phyloP scores from a whole-genome alignment of 352 stramenopile species.

The Phytophthora sp. region DNA sequence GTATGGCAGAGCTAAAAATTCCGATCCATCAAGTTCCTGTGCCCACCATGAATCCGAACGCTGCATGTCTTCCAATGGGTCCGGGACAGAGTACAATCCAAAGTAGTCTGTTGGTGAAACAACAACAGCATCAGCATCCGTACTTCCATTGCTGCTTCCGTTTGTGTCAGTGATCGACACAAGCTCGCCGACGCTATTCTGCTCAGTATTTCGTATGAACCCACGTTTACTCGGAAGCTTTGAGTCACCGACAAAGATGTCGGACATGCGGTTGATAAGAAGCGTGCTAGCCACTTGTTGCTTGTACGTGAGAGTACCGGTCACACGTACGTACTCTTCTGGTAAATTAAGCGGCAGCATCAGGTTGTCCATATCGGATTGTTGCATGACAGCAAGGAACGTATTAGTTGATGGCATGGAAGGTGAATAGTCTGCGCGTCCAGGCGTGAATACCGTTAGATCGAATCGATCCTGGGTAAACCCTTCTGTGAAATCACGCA shows the following conservation, averaged over 20 bases:
- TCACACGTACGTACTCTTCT: conserved; percentile 57
- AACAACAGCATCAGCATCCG: conserved; percentile 19
- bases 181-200: conserved; percentile 55
- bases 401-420: conserved; percentile 59
- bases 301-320: conserved; percentile 57
- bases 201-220: conserved; percentile 66
- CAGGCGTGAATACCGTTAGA: conserved; percentile 90
- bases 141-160: conserved; percentile 17
- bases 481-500: conserved; percentile 89
- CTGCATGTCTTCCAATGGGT: conserved; percentile 45
- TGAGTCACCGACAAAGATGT: conserved; percentile 93
- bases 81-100: conserved; percentile 48
- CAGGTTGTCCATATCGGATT: conserved; percentile 76
- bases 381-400: conserved; percentile 87
- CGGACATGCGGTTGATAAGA: conserved; percentile 92
- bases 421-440: conserved; percentile 70
- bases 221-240: conserved; percentile 50
- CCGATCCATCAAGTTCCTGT: conserved; percentile 57
- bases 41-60: conserved; percentile 79
- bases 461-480: conserved; percentile 85
- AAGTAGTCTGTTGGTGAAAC: conserved; percentile 65
- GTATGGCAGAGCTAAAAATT: conserved; percentile 93
- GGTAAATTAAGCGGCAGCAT: conserved; percentile 96
- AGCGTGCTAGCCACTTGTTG: conserved; percentile 77
- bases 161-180: conserved; percentile 16